Evolutionary conservation across 1,284 basidiomycete genomes (phyloP).

Genomic region (Irpex sp.): DNA sequence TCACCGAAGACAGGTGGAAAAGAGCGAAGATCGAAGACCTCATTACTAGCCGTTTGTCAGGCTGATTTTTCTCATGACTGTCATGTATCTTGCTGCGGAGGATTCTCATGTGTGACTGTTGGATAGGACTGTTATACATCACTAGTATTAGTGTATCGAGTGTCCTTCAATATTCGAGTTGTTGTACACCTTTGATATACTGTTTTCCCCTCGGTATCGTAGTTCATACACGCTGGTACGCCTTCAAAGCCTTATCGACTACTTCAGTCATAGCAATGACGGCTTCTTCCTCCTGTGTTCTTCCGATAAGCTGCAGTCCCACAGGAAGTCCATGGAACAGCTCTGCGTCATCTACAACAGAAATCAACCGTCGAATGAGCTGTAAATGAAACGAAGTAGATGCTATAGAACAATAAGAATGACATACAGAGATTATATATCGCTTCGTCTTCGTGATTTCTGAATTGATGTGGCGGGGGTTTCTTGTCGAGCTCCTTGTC

Average conservation of each 20-base stretch:
- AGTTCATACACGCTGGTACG: slow-evolving; percentile 1
- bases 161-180: no score
- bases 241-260: slow-evolving; percentile 32
- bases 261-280: slow-evolving; percentile 38
- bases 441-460: slow-evolving; percentile 37
- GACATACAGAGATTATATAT: slow-evolving; percentile 44
- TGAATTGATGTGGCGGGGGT: slow-evolving; percentile 29
- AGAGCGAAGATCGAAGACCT: slow-evolving; percentile 34
- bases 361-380: not conserved
- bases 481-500: slow-evolving; percentile 30
- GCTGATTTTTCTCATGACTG: not conserved
- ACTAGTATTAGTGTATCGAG: not conserved
- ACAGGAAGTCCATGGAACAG: slow-evolving; percentile 44
- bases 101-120: not conserved
- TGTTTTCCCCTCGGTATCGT: no score
- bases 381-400: not conserved
- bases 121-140: not conserved
- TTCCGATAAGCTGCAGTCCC: slow-evolving; percentile 46
- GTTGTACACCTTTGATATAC: no score
- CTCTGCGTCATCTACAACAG: slow-evolving; percentile 39
- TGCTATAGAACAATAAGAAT: not conserved
- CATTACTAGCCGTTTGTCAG: slow-evolving; percentile 18
- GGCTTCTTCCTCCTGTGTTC: slow-evolving; percentile 48
- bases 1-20: slow-evolving; percentile 48
- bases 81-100: not conserved